Percentiles rank a stretch among this genome's conserved stretches.
These are phyloP conservation scores for Paraglomus occultum DNA, from an alignment of 192 early-diverging fungal genomes.

Conservation along the genomic window DNA sequence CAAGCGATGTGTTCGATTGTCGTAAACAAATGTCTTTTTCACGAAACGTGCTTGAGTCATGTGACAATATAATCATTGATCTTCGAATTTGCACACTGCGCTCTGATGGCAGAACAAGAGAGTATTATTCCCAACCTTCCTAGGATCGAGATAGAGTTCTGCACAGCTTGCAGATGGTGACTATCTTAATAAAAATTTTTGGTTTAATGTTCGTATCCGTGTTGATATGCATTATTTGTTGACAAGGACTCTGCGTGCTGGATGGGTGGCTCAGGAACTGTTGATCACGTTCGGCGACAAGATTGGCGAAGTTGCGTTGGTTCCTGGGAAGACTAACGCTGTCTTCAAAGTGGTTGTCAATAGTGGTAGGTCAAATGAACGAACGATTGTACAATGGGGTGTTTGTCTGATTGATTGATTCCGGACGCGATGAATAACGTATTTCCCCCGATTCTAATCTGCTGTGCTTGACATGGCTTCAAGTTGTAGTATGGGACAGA, in stretches of 20 bases:
- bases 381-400: constrained; percentile 1
- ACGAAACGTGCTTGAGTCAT: no score
- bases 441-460: background rate
- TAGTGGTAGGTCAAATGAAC: constrained; percentile 40
- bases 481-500: constrained; percentile 62
- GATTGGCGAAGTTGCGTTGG: constrained; percentile 65
- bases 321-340: constrained; percentile 51
- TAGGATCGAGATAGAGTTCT: constrained; percentile 46
- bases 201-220: constrained; percentile 1
- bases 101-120: background rate
- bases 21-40: no score
- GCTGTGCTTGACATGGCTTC: constrained; percentile 20
- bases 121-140: constrained; percentile 34
- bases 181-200: background rate
- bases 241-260: constrained; percentile 44
- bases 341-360: constrained; percentile 50
- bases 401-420: background rate
- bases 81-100: no score
- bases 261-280: constrained; percentile 72
- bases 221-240: background rate
- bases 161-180: constrained; percentile 45
- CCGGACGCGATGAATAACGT: background rate
- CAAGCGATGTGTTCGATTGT: no score
- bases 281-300: constrained; percentile 61
- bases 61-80: no score